A percentile compares a stretch with the other conserved stretches of the same genome.
phyloP scores from a whole-genome alignment of 805 yeast genomes.

The Kazachstania africana region DNA sequence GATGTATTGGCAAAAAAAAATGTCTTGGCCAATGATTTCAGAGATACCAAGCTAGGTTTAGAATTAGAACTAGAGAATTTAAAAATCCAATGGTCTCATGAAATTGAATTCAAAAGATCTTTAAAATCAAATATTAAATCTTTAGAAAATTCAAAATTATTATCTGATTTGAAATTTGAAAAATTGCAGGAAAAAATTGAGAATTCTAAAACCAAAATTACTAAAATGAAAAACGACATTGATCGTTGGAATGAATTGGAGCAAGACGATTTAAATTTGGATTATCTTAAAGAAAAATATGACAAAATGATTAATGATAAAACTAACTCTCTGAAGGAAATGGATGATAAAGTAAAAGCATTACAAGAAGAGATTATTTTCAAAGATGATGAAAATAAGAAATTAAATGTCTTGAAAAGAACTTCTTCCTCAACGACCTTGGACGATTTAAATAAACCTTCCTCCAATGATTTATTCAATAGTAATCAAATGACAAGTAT shows the following conservation, averaged over 20 bases:
- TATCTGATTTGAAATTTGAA: conserved; percentile 22
- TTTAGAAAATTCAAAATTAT: conserved; percentile 23
- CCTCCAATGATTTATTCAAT: not conserved
- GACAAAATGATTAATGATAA: conserved; percentile 4
- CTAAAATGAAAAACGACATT: conserved; percentile 22
- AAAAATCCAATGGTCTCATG: conserved; percentile 24
- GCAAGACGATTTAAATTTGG: conserved; percentile 8
- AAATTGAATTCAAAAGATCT: conserved; percentile 22
- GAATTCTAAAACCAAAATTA: conserved; percentile 13
- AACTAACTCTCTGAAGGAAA: conserved; percentile 5
- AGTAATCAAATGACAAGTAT: conserved; percentile 2
- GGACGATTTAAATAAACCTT: not conserved
- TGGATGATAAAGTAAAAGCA: conserved; percentile 4
- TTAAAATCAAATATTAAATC: conserved; percentile 25
- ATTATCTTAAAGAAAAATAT: conserved; percentile 8
- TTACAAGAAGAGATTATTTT: conserved; percentile 13
- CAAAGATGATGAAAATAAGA: conserved; percentile 14
- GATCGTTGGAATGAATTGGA: conserved; percentile 16
- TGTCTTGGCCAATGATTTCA: conserved; percentile 19
- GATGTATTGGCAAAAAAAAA: conserved; percentile 21
- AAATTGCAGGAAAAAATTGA: conserved; percentile 21
- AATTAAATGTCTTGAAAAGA: conserved; percentile 12
- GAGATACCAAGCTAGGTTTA: conserved; percentile 19
- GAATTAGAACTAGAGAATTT: conserved; percentile 21
- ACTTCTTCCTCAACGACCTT: conserved; percentile 5